A percentile compares a stretch with the other conserved stretches of the same genome.
These are phyloP conservation scores for Aspergillus amoenus DNA, from an alignment of 2,329 filamentous ascomycete genomes.

Conservation along the genomic window DNA sequence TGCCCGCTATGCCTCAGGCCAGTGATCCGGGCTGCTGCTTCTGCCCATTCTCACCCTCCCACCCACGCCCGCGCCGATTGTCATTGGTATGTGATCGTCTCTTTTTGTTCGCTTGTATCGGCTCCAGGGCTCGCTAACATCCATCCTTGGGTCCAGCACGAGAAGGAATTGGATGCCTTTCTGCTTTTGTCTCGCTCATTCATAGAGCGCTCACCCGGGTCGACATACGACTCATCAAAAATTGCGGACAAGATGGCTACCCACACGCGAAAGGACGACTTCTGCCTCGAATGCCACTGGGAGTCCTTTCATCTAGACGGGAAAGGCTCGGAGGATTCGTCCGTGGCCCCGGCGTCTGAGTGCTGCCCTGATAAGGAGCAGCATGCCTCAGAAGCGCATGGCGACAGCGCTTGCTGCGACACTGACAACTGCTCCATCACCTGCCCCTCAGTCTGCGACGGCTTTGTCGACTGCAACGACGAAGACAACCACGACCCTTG, in stretches of 20 bases:
- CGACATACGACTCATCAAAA: background rate
- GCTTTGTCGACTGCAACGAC: slow-evolving; percentile 41
- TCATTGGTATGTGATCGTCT: slow-evolving; percentile 17
- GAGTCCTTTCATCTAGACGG: slow-evolving; percentile 38
- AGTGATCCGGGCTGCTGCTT: slow-evolving; percentile 12
- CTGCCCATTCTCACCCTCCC: slow-evolving; percentile 7
- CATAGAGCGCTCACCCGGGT: slow-evolving; percentile 3
- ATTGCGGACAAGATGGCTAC: slow-evolving; percentile 29
- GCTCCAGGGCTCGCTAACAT: background rate
- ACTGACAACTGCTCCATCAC: slow-evolving; percentile 38
- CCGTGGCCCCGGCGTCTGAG: slow-evolving; percentile 22
- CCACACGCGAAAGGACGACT: slow-evolving; percentile 32
- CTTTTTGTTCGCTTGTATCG: background rate
- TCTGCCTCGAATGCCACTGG: slow-evolving; percentile 45
- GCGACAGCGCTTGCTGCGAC: slow-evolving; percentile 40
- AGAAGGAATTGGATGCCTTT: slow-evolving; percentile 8
- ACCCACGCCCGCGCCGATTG: background rate
- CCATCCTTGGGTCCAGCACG: background rate
- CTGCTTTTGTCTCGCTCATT: slow-evolving; percentile 7
- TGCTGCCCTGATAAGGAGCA: slow-evolving; percentile 33
- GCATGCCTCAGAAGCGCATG: slow-evolving; percentile 24
- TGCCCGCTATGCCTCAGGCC: slow-evolving; percentile 19
- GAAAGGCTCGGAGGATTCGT: slow-evolving; percentile 25
- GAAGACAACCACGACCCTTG: slow-evolving; percentile 30
- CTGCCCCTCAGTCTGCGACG: slow-evolving; percentile 42